Evolutionary conservation across 192 early-diverging fungal species (phyloP).

Genomic region (Mortierella hygrophila): DNA sequence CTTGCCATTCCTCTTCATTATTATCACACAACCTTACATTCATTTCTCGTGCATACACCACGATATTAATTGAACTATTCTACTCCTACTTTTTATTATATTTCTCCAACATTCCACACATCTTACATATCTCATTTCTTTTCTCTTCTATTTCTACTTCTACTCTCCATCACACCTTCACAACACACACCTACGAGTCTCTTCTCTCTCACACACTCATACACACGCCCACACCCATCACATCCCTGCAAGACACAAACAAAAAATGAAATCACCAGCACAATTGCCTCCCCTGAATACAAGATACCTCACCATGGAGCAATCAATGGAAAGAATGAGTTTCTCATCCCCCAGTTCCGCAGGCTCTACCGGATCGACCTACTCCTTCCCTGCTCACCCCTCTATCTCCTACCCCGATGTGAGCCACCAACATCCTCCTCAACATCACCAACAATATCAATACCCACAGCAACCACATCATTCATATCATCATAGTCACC

Average conservation of each 20-base stretch:
- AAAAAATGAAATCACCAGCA: constrained; percentile 13
- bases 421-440: background rate
- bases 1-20: background rate
- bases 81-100: no score
- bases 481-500: background rate
- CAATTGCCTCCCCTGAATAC: constrained; percentile 29
- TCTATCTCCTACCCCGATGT: constrained; percentile 19
- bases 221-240: no score
- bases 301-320: constrained; percentile 16
- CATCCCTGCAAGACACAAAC: background rate
- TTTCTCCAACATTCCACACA: no score
- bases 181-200: background rate
- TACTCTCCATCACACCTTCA: no score
- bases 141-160: no score
- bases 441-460: constrained; percentile 7
- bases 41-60: no score
- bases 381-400: constrained; percentile 15
- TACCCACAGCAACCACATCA: background rate
- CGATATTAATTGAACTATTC: no score
- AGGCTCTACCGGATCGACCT: background rate
- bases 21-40: no score
- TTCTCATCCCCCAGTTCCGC: constrained; percentile 25
- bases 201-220: background rate
- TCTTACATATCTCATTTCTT: no score
- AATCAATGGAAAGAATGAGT: constrained; percentile 37